Conservation (phyloP, 1,139 yeast genomes). For the Magnusiomyces magnusii region DNA sequence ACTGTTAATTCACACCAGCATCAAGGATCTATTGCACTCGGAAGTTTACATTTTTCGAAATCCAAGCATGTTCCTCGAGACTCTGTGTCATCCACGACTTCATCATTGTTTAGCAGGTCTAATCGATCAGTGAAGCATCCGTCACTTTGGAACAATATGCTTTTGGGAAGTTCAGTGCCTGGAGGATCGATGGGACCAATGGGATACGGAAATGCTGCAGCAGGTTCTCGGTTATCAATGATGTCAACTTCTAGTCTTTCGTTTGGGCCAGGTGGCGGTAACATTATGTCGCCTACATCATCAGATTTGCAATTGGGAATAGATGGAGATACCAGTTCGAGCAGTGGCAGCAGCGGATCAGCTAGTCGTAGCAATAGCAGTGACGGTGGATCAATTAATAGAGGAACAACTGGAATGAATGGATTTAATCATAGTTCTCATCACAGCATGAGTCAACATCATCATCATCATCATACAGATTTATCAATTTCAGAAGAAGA, state of each 20-base stretch:
- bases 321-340: conserved; percentile 1
- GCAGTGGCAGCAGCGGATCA: background rate
- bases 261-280: background rate
- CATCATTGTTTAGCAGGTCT: background rate
- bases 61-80: background rate
- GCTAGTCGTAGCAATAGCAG: background rate
- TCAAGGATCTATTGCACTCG: background rate
- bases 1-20: background rate
- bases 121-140: conserved; percentile 12
- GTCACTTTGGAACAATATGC: conserved; percentile 11
- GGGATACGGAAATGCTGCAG: background rate
- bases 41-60: background rate
- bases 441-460: background rate
- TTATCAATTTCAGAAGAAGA: background rate
- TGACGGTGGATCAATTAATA: background rate
- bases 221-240: background rate
- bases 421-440: background rate
- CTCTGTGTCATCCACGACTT: conserved; percentile 10
- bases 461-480: background rate
- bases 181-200: background rate
- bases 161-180: conserved; percentile 5
- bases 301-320: background rate
- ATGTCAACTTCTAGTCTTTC: background rate
- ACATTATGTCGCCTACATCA: background rate
- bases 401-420: background rate